Evolutionary conservation across 768 basidiomycete species (phyloP).

Genomic region (Pholiota molesta): DNA sequence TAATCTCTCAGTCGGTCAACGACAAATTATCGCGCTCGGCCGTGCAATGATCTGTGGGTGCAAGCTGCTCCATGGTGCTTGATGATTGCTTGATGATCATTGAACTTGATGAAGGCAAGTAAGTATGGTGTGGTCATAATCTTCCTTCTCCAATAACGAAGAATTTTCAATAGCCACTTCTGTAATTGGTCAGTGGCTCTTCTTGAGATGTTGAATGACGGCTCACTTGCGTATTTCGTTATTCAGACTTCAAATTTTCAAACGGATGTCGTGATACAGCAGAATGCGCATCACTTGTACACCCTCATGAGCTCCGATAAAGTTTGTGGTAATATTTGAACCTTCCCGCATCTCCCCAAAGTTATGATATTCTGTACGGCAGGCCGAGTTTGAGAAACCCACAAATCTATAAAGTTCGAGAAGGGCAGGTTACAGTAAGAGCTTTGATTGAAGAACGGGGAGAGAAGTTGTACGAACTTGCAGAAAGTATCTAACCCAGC

Average conservation of each 20-base stretch:
- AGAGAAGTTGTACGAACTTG: conserved; percentile 4
- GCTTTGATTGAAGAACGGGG: not conserved
- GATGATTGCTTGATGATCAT: too few relatives aligned
- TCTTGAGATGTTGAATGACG: not conserved
- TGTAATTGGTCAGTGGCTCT: not conserved
- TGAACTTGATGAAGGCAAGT: too few relatives aligned
- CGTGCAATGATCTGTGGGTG: conserved; percentile 33
- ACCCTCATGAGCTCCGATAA: not conserved
- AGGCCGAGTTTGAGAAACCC: not conserved
- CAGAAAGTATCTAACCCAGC: not conserved
- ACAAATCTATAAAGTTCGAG: not conserved
- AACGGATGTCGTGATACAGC: not conserved
- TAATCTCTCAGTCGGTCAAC: conserved; percentile 75
- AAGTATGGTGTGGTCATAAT: conserved; percentile 20
- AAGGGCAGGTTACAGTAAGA: not conserved
- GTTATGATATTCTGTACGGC: not conserved
- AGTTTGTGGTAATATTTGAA: not conserved
- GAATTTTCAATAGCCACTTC: not conserved
- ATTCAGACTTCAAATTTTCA: not conserved
- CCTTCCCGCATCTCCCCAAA: not conserved
- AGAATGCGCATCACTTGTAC: not conserved
- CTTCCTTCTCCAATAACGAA: not conserved
- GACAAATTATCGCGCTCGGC: conserved; percentile 59
- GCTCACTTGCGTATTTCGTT: not conserved
- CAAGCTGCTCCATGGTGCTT: conserved; percentile 57